Percentiles rank a stretch among this genome's conserved stretches.
These are phyloP conservation scores for Heteromeles arbutifolia DNA, from an alignment of 306 rosid genomes.

Conservation along the genomic window DNA sequence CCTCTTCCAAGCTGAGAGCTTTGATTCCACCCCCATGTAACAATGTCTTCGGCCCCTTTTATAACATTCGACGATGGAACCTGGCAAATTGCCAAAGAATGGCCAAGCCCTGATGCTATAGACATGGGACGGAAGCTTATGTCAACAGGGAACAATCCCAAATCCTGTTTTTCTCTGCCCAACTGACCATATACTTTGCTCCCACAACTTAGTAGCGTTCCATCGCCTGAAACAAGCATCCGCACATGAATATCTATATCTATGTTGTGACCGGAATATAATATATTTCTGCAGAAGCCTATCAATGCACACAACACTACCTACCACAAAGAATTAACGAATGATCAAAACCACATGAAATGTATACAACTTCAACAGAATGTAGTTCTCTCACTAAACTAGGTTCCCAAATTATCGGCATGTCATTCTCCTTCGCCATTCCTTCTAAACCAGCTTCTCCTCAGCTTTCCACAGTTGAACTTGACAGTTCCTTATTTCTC, in stretches of 20 bases:
- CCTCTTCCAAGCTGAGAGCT: slow-evolving; percentile 75
- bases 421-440: slow-evolving; percentile 60
- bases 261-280: not conserved
- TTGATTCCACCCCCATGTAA: slow-evolving; percentile 93
- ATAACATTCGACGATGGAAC: slow-evolving; percentile 25
- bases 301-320: slow-evolving; percentile 20
- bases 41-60: slow-evolving; percentile 32
- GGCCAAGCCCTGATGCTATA: slow-evolving; percentile 84
- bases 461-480: slow-evolving; percentile 49
- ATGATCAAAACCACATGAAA: slow-evolving; percentile 93
- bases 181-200: slow-evolving; percentile 73
- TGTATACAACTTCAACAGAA: slow-evolving; percentile 56
- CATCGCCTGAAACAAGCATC: slow-evolving; percentile 52
- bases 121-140: slow-evolving; percentile 35
- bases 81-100: slow-evolving; percentile 75
- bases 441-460: slow-evolving; percentile 62
- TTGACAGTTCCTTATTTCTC: slow-evolving; percentile 20
- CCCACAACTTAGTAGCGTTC: slow-evolving; percentile 70
- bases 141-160: slow-evolving; percentile 73
- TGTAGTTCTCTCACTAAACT: slow-evolving; percentile 49
- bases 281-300: slow-evolving; percentile 2
- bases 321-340: slow-evolving; percentile 73
- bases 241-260: not conserved
- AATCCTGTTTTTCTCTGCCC: slow-evolving; percentile 54
- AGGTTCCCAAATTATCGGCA: slow-evolving; percentile 90